These are phyloP conservation scores for Axilococcus clingmanii DNA, from an alignment of 139 green algal genomes.

Conservation along the genomic window DNA sequence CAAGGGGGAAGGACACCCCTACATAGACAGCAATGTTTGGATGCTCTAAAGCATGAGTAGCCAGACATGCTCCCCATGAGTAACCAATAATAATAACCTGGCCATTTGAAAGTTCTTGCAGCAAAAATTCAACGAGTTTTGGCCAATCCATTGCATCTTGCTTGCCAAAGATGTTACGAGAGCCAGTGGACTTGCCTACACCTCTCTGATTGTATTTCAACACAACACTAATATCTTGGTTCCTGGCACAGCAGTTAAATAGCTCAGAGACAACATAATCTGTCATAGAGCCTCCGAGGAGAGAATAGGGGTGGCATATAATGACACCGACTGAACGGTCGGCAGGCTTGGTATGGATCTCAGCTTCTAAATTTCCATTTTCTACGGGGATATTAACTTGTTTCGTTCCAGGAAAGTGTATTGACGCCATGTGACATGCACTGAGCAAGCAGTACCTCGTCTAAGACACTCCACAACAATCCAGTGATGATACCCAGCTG, in stretches of 20 bases:
- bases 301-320: conserved; percentile 22
- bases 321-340: neutral
- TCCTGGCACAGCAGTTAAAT: conserved; percentile 7
- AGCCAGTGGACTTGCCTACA: conserved; percentile 18
- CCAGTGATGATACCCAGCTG: too few species aligned
- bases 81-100: conserved; percentile 12
- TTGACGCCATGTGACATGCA: too few species aligned
- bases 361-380: too few species aligned
- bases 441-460: too few species aligned
- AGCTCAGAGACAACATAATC: conserved; percentile 24
- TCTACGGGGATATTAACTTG: too few species aligned
- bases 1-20: conserved; percentile 13
- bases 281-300: conserved; percentile 18
- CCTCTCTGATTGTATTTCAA: conserved; percentile 32
- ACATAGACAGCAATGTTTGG: conserved; percentile 10
- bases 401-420: too few species aligned
- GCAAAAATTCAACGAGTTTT: conserved; percentile 2
- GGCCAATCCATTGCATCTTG: neutral
- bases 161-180: neutral
- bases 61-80: conserved; percentile 27
- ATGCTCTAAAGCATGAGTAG: conserved; percentile 15
- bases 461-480: too few species aligned
- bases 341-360: neutral
- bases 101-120: conserved; percentile 1
- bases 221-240: conserved; percentile 1